These are phyloP conservation scores for Nadsonia fulvescens DNA, from an alignment of 805 yeast species.

Conservation along the genomic window DNA sequence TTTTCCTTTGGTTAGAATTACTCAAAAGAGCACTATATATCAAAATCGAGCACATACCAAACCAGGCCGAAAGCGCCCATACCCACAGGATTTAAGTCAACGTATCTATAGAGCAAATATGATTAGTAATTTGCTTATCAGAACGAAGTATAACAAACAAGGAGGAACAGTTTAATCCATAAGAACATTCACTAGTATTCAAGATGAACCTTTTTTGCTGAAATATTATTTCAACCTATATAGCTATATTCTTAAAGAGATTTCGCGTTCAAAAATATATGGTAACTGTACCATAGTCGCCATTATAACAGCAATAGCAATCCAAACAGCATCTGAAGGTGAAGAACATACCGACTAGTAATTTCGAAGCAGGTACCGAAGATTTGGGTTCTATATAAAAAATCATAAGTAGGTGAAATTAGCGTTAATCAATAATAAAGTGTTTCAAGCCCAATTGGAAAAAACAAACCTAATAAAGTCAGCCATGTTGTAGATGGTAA, in stretches of 20 bases:
- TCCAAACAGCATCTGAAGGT: constrained; percentile 1
- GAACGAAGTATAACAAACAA: not conserved
- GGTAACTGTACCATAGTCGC: not conserved
- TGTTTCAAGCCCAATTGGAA: not conserved
- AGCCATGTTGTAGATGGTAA: constrained; percentile 16
- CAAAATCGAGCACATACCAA: constrained; percentile 25
- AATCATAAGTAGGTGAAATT: constrained; percentile 1
- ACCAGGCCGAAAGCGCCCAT: constrained; percentile 99
- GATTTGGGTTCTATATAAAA: constrained; percentile 60
- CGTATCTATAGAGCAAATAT: constrained; percentile 57
- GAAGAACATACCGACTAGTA: constrained; percentile 26
- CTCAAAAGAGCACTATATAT: not conserved
- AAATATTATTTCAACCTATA: constrained; percentile 15
- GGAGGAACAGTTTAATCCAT: not conserved
- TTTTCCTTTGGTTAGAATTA: too few relatives aligned
- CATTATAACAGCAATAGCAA: not conserved
- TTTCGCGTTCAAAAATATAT: too few relatives aligned
- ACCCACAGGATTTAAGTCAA: constrained; percentile 91
- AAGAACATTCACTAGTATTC: too few relatives aligned
- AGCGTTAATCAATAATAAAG: not conserved
- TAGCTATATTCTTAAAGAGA: too few relatives aligned
- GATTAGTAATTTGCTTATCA: not conserved
- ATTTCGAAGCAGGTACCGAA: constrained; percentile 92
- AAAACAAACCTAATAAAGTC: constrained; percentile 14
- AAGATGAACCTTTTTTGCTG: constrained; percentile 8